phyloP scores from a whole-genome alignment of 148 eudicot species.

The Rhododendron ovatum region DNA sequence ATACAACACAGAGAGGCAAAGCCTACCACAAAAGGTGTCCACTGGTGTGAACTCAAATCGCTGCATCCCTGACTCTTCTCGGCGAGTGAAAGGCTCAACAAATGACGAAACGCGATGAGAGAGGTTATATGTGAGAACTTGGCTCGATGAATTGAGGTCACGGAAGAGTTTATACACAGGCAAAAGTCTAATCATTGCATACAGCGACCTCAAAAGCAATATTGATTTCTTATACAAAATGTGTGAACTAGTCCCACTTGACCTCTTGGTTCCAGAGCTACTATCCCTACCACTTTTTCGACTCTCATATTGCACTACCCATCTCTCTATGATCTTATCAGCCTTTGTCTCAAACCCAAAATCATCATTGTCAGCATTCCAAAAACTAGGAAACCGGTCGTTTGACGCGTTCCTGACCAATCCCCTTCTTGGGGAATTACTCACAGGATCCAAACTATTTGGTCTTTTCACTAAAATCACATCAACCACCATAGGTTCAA shows the following conservation, averaged over 20 bases:
- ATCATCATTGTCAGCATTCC: conserved; percentile 52
- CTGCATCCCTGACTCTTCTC: conserved; percentile 82
- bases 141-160: conserved; percentile 66
- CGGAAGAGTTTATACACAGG: conserved; percentile 84
- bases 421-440: conserved; percentile 38
- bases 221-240: conserved; percentile 67
- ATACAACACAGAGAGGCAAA: conserved; percentile 72
- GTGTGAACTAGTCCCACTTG: conserved; percentile 46
- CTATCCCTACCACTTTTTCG: conserved; percentile 39
- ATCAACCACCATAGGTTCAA: conserved; percentile 89
- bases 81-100: conserved; percentile 69
- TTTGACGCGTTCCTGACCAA: conserved; percentile 29
- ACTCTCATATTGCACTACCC: conserved; percentile 83
- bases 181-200: conserved; percentile 69
- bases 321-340: conserved; percentile 83
- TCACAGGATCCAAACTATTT: conserved; percentile 36
- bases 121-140: conserved; percentile 54
- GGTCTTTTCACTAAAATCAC: conserved; percentile 58
- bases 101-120: conserved; percentile 67
- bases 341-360: conserved; percentile 32
- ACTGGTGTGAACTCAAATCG: conserved; percentile 62
- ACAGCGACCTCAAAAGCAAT: conserved; percentile 72
- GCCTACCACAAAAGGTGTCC: conserved; percentile 78
- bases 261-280: conserved; percentile 46
- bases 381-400: conserved; percentile 27